Percentiles rank a stretch among this genome's conserved stretches.
Conservation (phyloP, 169 alveolate genomes). For the Plasmodium chabaudi region DNA sequence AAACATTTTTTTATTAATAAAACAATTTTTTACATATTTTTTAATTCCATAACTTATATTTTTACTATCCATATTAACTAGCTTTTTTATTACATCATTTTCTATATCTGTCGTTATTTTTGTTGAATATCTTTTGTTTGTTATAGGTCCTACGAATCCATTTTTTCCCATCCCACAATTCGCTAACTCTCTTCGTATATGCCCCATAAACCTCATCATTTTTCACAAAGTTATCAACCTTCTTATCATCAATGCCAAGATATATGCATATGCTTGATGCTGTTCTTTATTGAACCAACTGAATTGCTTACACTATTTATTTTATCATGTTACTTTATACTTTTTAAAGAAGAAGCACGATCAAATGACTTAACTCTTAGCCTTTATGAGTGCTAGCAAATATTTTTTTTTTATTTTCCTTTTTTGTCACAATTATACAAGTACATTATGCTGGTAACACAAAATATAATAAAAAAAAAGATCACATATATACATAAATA, state of each 20-base stretch:
- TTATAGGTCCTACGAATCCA: background rate
- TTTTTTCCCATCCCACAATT: background rate
- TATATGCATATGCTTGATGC: background rate
- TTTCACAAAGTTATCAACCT: background rate
- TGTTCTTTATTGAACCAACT: background rate
- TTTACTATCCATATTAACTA: conserved; percentile 16
- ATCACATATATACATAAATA: no score
- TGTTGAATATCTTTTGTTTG: background rate
- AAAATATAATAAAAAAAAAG: no score
- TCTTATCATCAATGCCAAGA: background rate
- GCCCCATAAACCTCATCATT: background rate
- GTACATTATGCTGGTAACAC: no score
- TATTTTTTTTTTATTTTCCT: no score
- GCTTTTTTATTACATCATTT: conserved; percentile 6
- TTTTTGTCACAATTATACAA: no score
- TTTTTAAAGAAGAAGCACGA: no score
- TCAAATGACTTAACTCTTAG: no score
- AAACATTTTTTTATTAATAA: conserved; percentile 68
- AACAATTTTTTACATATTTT: conserved; percentile 71
- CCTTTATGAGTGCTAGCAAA: no score
- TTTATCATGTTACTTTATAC: no score
- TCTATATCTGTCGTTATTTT: conserved; percentile 27
- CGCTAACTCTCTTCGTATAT: background rate
- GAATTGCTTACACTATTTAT: background rate
- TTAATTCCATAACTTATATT: conserved; percentile 55